Base-by-base conservation (phyloP, 179 eudicot genomes). In the Beta lomatogona region DNA sequence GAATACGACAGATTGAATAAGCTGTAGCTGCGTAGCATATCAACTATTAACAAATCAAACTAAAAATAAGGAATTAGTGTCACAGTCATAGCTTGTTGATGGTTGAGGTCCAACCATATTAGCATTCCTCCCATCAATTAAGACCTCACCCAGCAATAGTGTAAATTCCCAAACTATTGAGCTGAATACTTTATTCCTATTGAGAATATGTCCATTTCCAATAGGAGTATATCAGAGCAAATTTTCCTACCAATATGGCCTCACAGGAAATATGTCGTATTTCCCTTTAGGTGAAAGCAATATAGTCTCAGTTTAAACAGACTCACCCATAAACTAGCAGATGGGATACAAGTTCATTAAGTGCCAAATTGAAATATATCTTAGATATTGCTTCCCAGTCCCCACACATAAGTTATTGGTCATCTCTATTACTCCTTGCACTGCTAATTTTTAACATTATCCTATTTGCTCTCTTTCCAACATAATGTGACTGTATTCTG, bases 391-490 rank as follows among this genome's bases (percentile, higher is more conserved):
- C 18, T 65, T 15, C 44, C 1, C 2, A 9, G 28, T 67, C 48
- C 52, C 13, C 52, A 68, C 41, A 45, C 14, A 68, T 44, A 68
- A 41, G 11, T 12, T 52, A 6, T 54, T 72, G 19, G 14, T 1
- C 13, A 44, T 16, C 41, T 46, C 72, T 68, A 41, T 36, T 67
- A 44, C 50, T 68, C 41, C 12, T 68, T 50, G 72, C 50, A 44
- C 52, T 15, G 72, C 9, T 36, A 19, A 14, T 25, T 52, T n/a
- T 5, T 73, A 52, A 52, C 44, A 53, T 50, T 4, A 53, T 73
- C 45, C 76, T 50, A 4, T 73, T 14, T 73, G 57, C 58, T 21
- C 59, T 73, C 76, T 72, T 41, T 50, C 76, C 52, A 50, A 19
- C 61, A 73, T 53, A 15, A 52, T 53, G 60, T 73, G 19, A 52